A percentile compares a stretch with the other conserved stretches of the same genome.
Conservation (phyloP, 257 asterid genomes). For the Solanum pinnatisectum region DNA sequence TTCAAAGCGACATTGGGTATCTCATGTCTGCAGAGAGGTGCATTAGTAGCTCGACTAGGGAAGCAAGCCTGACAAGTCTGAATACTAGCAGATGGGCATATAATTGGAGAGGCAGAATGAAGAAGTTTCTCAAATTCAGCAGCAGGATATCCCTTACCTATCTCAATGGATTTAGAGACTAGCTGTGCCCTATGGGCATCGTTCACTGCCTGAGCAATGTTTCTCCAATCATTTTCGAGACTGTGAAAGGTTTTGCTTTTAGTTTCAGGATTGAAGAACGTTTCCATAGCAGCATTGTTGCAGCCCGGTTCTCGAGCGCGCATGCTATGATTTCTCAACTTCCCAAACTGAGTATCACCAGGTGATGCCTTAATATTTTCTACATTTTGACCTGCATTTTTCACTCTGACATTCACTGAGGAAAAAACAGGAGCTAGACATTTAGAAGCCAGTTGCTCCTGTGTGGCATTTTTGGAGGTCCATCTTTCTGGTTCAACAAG, state of each 20-base stretch:
- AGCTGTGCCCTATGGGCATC: constrained; percentile 9
- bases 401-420: background rate
- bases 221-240: background rate
- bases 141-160: constrained; percentile 7
- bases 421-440: background rate
- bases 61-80: background rate
- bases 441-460: background rate
- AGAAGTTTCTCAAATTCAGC: constrained; percentile 17
- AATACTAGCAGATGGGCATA: constrained; percentile 1
- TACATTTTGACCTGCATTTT: background rate
- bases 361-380: background rate
- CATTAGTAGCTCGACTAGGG: background rate
- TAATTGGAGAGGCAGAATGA: constrained; percentile 15
- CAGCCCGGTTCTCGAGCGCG: background rate
- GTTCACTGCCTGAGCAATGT: constrained; percentile 7
- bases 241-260: background rate
- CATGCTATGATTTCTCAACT: background rate
- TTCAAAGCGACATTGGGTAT: constrained; percentile 9
- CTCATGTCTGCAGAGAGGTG: constrained; percentile 8
- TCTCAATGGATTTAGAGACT: constrained; percentile 10
- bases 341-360: background rate
- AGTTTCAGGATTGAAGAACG: background rate
- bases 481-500: background rate
- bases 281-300: background rate
- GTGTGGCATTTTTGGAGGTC: background rate